Percentiles rank a stretch among this genome's conserved stretches.
phyloP scores from a whole-genome alignment of 495 filamentous ascomycete genomes.

The Penicillium chermesinum region DNA sequence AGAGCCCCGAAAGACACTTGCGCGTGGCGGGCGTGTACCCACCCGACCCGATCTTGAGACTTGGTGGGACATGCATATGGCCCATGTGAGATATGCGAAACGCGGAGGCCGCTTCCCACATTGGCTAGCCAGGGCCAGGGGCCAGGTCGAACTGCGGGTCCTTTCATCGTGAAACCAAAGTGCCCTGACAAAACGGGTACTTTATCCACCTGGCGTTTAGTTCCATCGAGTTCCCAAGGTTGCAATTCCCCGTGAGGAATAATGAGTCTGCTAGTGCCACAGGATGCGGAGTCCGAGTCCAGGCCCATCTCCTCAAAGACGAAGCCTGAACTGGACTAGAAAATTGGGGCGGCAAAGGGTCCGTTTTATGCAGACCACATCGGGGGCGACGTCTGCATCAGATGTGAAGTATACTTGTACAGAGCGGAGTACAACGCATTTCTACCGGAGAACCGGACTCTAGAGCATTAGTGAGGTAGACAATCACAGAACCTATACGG shows the following conservation, averaged over 20 bases:
- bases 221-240: neutral
- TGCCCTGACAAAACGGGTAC: conserved; percentile 5
- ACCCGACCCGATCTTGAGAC: conserved; percentile 34
- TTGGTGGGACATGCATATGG: conserved; percentile 20
- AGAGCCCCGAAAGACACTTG: conserved; percentile 7
- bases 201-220: conserved; percentile 8
- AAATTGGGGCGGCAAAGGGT: neutral
- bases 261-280: neutral
- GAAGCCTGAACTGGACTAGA: neutral
- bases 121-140: conserved; percentile 8
- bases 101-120: conserved; percentile 10
- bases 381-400: neutral
- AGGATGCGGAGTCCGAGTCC: neutral
- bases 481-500: neutral
- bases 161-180: conserved; percentile 8
- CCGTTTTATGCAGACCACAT: neutral
- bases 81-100: conserved; percentile 26
- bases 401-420: neutral
- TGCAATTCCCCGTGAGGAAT: neutral
- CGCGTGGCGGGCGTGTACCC: conserved; percentile 21
- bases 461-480: neutral
- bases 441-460: neutral
- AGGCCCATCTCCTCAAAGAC: neutral
- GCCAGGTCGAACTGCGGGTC: conserved; percentile 16
- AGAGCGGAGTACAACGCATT: neutral